Conservation (phyloP, 225 moss, liverwort and hornwort genomes). For the Neckera pumila region DNA sequence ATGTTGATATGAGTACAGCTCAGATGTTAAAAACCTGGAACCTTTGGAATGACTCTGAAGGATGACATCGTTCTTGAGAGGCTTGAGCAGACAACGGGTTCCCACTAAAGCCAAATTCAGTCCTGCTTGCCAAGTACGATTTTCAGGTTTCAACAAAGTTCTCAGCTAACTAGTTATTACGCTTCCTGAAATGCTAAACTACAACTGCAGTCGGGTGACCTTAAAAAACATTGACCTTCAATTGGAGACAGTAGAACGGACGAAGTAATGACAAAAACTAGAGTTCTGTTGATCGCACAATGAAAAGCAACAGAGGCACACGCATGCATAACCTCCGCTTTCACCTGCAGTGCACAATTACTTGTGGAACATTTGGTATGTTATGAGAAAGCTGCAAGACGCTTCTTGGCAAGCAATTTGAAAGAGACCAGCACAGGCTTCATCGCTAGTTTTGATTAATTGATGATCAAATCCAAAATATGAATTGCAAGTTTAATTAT, state of each 20-base stretch:
- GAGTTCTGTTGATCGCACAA: neutral
- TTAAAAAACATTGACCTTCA: neutral
- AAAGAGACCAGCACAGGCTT: neutral
- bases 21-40: neutral
- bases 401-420: neutral
- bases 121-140: neutral
- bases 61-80: neutral
- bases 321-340: neutral
- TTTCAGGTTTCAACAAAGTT: neutral
- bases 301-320: neutral
- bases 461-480: neutral
- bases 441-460: neutral
- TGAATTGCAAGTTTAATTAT: neutral
- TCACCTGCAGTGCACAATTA: neutral
- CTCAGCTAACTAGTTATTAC: neutral
- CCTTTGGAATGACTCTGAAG: neutral
- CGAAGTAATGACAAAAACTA: neutral
- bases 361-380: neutral
- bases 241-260: neutral
- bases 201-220: neutral
- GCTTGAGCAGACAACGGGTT: neutral
- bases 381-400: neutral
- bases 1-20: neutral
- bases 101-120: neutral
- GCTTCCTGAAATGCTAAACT: neutral